Base-by-base conservation (phyloP, 2,329 filamentous ascomycete species). In the Cladosporium colombiae region DNA sequence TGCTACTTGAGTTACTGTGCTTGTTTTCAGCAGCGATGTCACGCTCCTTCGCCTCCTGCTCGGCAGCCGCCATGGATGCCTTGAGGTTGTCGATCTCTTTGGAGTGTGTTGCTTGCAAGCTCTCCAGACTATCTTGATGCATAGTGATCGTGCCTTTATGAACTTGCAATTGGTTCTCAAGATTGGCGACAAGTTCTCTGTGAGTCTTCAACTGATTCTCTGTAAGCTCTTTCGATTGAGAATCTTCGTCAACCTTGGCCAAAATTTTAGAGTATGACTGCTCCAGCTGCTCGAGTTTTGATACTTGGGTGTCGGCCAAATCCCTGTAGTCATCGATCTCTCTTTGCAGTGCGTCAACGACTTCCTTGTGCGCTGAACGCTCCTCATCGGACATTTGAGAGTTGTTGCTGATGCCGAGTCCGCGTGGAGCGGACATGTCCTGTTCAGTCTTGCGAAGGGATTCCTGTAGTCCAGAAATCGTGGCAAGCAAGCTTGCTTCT, bases 271-370 rank as follows among this genome's bases (percentile, higher is more conserved):
- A 78, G 74, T 96, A 90, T 4, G 89, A 86, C 69, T 88, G 80
- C 77, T 97, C 92, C 16, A 97, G 83, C 69, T 91, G 86, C 3
- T 88, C 83, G 33, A 97, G 88, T 72, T 89, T 91, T 46, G 84
- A 76, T 14, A 88, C 82, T 72, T 93, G 91, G 70, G 82, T 84
- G 68, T 85, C 84, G 71, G 96, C 89, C 44, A 91, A 86, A 3
- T 84, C 81, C 79, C 91, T 93, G 79, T 96, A 93, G 74, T 92
- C 88, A 61, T 93, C 88, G 62, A 97, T 89, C 75, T 96, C 89
- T 66, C 80, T 84, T 68, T 91, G 90, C 50, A 97, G 79, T 25
- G 80, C 74, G 63, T 83, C 81, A 13, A 88, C 78, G 25, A 83
- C 82, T 44, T 85, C 82, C 66, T 88, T 82, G 27, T 82, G 80